These are phyloP conservation scores for Neurospora sp. DNA, from an alignment of 495 filamentous ascomycete genomes.

Conservation along the genomic window DNA sequence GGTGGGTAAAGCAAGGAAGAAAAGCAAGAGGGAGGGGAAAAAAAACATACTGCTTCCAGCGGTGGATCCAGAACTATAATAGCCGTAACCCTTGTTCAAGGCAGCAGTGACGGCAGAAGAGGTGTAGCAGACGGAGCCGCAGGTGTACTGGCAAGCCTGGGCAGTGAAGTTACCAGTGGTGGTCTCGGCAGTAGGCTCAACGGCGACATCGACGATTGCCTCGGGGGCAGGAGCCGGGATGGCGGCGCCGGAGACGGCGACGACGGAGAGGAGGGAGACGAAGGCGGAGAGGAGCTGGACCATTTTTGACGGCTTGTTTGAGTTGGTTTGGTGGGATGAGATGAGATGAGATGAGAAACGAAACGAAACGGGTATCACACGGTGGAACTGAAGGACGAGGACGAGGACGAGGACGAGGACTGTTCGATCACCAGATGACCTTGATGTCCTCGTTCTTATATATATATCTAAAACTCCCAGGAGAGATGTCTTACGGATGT, in stretches of 20 bases:
- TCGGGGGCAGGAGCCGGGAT: constrained; percentile 22
- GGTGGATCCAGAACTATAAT: constrained; percentile 35
- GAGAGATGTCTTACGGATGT: background rate
- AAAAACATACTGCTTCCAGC: constrained; percentile 25
- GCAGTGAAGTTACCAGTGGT: constrained; percentile 12
- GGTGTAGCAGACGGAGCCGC: constrained; percentile 29
- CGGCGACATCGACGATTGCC: constrained; percentile 2
- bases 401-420: background rate
- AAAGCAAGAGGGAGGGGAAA: background rate
- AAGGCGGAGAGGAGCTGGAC: background rate
- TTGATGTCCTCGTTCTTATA: background rate
- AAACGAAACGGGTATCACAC: background rate
- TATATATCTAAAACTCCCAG: background rate
- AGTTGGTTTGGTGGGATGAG: background rate
- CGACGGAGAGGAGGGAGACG: constrained; percentile 13
- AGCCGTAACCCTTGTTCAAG: constrained; percentile 36
- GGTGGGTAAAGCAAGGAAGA: background rate
- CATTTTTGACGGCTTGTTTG: background rate
- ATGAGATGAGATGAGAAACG: background rate
- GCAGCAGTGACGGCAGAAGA: constrained; percentile 38
- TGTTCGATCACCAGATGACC: background rate
- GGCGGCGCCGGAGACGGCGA: constrained; percentile 19
- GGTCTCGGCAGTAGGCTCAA: constrained; percentile 7
- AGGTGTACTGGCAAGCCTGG: constrained; percentile 26
- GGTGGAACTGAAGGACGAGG: background rate